These are phyloP conservation scores for Moniliella sp. DNA, from an alignment of 1,284 basidiomycete genomes.

Conservation along the genomic window DNA sequence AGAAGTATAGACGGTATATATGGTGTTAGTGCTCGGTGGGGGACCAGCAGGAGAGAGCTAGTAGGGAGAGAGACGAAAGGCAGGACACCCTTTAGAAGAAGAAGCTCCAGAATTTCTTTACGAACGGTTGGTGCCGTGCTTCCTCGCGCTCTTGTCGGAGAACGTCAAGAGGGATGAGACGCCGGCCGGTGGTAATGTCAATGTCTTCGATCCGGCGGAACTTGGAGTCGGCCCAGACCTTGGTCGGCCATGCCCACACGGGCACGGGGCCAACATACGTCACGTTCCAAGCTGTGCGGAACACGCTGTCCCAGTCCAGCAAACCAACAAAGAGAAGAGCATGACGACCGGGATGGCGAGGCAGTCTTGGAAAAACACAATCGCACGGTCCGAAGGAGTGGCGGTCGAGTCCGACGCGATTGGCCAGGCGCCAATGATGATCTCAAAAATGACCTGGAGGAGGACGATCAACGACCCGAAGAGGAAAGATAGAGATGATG, in stretches of 20 bases:
- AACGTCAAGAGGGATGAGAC: constrained; percentile 14
- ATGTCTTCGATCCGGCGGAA: constrained; percentile 18
- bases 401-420: constrained; percentile 21
- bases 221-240: constrained; percentile 1
- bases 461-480: constrained; percentile 33
- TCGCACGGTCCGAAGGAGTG: constrained; percentile 22
- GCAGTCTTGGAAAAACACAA: constrained; percentile 38
- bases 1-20: too few species aligned
- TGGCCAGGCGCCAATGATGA: constrained; percentile 19
- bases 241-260: constrained; percentile 2
- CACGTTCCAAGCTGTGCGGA: constrained; percentile 5
- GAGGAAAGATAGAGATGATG: too few species aligned
- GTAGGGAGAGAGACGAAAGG: too few species aligned
- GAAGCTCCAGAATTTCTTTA: constrained; percentile 4
- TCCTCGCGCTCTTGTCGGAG: constrained; percentile 26
- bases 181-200: constrained; percentile 28
- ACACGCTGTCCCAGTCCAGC: constrained; percentile 29
- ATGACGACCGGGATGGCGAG: constrained; percentile 28
- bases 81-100: constrained; percentile 16
- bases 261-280: too few species aligned
- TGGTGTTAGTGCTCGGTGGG: too few species aligned
- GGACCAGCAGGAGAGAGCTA: too few species aligned
- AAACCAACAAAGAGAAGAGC: background rate
- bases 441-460: constrained; percentile 28
- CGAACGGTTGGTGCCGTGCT: constrained; percentile 7